phyloP scores from a whole-genome alignment of 2,329 filamentous ascomycete species.

The Chrysosporium keratinophilum region DNA sequence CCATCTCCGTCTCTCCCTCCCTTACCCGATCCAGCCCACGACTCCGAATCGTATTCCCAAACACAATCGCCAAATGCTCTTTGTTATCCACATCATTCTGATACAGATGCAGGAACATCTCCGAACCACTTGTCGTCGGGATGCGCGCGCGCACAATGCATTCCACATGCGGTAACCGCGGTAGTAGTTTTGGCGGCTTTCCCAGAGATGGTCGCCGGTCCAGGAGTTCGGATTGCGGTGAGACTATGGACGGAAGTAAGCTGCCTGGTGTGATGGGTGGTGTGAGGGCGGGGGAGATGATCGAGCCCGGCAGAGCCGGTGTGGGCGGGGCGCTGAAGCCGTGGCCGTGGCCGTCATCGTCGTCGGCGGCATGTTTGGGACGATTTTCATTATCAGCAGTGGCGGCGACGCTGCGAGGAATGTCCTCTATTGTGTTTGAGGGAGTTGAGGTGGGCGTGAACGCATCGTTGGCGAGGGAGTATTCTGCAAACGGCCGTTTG shows the following conservation, averaged over 20 bases:
- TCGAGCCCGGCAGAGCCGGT: slow-evolving; percentile 41
- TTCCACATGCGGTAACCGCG: slow-evolving; percentile 70
- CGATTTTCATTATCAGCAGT: neutral
- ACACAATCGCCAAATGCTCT: slow-evolving; percentile 94
- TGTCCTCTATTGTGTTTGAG: neutral
- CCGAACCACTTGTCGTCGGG: slow-evolving; percentile 77
- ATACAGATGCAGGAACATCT: slow-evolving; percentile 97
- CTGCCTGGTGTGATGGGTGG: slow-evolving; percentile 31
- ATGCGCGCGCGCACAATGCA: slow-evolving; percentile 93
- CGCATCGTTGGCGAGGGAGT: slow-evolving; percentile 18
- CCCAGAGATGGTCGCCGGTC: slow-evolving; percentile 26
- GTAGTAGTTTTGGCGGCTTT: slow-evolving; percentile 61
- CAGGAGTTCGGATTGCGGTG: slow-evolving; percentile 19
- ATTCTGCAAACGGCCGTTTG: slow-evolving; percentile 17
- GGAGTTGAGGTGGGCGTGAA: slow-evolving; percentile 1
- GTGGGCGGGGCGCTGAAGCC: slow-evolving; percentile 18
- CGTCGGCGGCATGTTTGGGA: slow-evolving; percentile 12
- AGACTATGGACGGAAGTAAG: slow-evolving; percentile 22
- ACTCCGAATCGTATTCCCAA: slow-evolving; percentile 72
- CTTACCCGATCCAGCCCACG: slow-evolving; percentile 45
- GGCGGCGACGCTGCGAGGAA: neutral
- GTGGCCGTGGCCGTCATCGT: slow-evolving; percentile 16
- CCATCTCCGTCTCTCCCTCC: slow-evolving; percentile 42
- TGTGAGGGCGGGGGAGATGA: slow-evolving; percentile 45
- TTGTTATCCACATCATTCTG: slow-evolving; percentile 87